Conservation (phyloP, 2,329 filamentous ascomycete genomes). For the Aspergillus tamarii region DNA sequence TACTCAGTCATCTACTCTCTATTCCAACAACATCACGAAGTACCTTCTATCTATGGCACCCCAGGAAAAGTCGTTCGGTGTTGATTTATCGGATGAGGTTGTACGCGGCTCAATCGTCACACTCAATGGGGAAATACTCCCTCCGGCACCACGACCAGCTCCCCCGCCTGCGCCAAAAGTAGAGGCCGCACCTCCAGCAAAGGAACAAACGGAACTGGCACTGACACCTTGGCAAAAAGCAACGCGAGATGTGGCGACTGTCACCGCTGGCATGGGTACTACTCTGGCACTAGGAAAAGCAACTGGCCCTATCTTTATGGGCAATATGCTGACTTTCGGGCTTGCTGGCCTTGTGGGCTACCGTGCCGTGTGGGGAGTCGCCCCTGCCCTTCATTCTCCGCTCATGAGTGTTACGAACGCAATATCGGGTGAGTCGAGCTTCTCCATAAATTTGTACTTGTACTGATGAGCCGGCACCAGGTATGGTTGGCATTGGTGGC, state of each 20-base stretch:
- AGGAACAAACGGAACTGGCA: slow-evolving; percentile 63
- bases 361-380: slow-evolving; percentile 84
- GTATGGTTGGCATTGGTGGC: slow-evolving; percentile 85
- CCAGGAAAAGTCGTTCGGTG: slow-evolving; percentile 74
- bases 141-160: slow-evolving; percentile 71
- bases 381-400: slow-evolving; percentile 80
- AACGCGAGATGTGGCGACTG: slow-evolving; percentile 71
- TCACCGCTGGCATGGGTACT: slow-evolving; percentile 78
- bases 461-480: slow-evolving; percentile 36
- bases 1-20: slow-evolving; percentile 85
- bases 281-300: slow-evolving; percentile 77
- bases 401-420: slow-evolving; percentile 94
- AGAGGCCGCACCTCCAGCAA: slow-evolving; percentile 49
- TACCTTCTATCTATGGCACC: slow-evolving; percentile 81
- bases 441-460: neutral
- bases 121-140: slow-evolving; percentile 73
- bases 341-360: slow-evolving; percentile 86
- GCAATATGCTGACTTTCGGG: slow-evolving; percentile 81
- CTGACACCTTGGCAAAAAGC: slow-evolving; percentile 82
- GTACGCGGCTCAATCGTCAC: slow-evolving; percentile 84
- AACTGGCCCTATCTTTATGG: slow-evolving; percentile 84
- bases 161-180: slow-evolving; percentile 58
- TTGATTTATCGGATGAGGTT: slow-evolving; percentile 82
- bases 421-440: slow-evolving; percentile 67
- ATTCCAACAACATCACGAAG: slow-evolving; percentile 93